These are phyloP conservation scores for Penicillium pancosmium DNA, from an alignment of 495 filamentous ascomycete genomes.

Conservation along the genomic window DNA sequence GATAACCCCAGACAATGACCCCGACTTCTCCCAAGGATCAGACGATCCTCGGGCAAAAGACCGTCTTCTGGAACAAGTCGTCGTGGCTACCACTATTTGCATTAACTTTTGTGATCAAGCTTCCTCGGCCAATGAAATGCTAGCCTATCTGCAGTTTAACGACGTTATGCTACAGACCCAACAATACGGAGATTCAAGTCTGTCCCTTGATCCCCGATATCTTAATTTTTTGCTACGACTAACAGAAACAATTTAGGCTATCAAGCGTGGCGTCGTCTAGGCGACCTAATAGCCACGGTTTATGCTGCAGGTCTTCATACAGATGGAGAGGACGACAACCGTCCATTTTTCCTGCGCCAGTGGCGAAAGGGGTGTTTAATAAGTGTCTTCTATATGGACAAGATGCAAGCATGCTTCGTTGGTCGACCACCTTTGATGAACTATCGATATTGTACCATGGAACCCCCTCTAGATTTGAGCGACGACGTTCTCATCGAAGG, in stretches of 20 bases:
- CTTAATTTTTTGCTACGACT: not conserved
- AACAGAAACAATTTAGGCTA: constrained; percentile 39
- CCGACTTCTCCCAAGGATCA: constrained; percentile 27
- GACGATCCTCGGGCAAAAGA: constrained; percentile 29
- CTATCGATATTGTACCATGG: constrained; percentile 56
- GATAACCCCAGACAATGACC: constrained; percentile 42
- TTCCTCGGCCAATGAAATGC: constrained; percentile 49
- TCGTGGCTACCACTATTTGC: constrained; percentile 46
- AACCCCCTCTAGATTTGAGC: constrained; percentile 59
- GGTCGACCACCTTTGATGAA: constrained; percentile 61
- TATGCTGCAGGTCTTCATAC: constrained; percentile 62
- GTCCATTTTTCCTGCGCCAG: constrained; percentile 55
- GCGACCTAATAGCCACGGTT: constrained; percentile 54
- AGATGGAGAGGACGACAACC: constrained; percentile 44
- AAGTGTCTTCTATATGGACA: constrained; percentile 54
- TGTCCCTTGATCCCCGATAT: constrained; percentile 15
- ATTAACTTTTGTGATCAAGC: constrained; percentile 50
- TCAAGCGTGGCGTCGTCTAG: constrained; percentile 54
- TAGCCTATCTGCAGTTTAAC: constrained; percentile 49
- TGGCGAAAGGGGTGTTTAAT: constrained; percentile 56
- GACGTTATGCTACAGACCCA: constrained; percentile 49
- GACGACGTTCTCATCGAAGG: constrained; percentile 54
- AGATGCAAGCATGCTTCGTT: constrained; percentile 55
- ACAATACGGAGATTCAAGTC: constrained; percentile 55
- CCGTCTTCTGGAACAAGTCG: constrained; percentile 38